Conservation (phyloP, 306 rosid genomes). For the Casuarina glauca region DNA sequence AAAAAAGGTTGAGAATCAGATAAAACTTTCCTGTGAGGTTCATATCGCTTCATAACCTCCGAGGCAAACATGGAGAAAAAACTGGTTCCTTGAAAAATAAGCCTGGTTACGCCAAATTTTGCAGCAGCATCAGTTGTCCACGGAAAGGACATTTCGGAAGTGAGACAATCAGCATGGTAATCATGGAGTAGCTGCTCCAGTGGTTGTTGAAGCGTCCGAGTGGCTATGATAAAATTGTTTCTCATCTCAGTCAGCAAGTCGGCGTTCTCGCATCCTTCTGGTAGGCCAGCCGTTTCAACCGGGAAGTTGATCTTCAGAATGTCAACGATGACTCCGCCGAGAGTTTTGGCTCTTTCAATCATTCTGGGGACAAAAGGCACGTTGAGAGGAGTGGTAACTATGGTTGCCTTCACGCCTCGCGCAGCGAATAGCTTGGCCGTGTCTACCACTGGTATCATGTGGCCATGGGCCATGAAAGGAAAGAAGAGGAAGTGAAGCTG, state of each 20-base stretch:
- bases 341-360: not conserved
- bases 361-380: conserved; percentile 21
- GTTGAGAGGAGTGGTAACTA: conserved; percentile 33
- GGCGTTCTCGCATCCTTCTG: conserved; percentile 33
- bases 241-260: conserved; percentile 15
- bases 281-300: conserved; percentile 31
- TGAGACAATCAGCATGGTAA: conserved; percentile 19
- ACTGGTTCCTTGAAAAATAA: conserved; percentile 34
- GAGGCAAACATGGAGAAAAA: conserved; percentile 31
- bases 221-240: conserved; percentile 17
- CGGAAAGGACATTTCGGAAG: conserved; percentile 26
- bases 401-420: conserved; percentile 29
- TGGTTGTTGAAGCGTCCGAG: conserved; percentile 24
- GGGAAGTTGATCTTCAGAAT: conserved; percentile 23
- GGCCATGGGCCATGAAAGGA: conserved; percentile 40
- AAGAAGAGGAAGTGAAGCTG: conserved; percentile 33
- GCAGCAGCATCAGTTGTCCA: conserved; percentile 29
- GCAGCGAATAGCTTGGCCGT: conserved; percentile 40
- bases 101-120: conserved; percentile 31
- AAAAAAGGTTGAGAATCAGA: conserved; percentile 40
- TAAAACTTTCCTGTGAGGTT: conserved; percentile 37
- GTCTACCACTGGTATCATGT: conserved; percentile 37
- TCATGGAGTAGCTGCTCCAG: conserved; percentile 21
- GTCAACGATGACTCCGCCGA: not conserved
- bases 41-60: not conserved